Conservation (phyloP, 208 protist genomes). For the Wallacemonas sp. region DNA sequence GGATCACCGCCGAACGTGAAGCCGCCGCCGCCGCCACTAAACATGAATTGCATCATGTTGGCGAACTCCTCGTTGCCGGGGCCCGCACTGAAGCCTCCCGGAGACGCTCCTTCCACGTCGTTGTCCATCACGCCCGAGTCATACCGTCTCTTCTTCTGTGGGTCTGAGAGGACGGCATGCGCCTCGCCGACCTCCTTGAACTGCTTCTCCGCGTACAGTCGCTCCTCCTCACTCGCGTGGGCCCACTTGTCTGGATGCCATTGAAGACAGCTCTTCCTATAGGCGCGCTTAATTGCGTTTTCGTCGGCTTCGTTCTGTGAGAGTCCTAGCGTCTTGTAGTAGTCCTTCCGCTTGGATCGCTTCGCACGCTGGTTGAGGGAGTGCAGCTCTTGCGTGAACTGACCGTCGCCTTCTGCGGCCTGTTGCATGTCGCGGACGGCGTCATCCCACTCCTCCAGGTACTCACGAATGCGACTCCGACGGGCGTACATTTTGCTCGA, state of each 20-base stretch:
- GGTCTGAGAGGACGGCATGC: constrained; percentile 86
- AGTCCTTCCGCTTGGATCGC: constrained; percentile 85
- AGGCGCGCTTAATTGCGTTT: constrained; percentile 80
- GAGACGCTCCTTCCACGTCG: constrained; percentile 64
- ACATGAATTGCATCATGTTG: constrained; percentile 18
- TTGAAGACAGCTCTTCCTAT: constrained; percentile 82
- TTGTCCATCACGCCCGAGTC: constrained; percentile 89
- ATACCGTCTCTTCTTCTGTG: constrained; percentile 89
- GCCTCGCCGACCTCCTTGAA: constrained; percentile 91
- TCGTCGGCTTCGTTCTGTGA: constrained; percentile 60
- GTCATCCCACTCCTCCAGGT: constrained; percentile 87
- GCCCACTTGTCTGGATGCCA: constrained; percentile 95
- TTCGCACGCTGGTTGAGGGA: constrained; percentile 62
- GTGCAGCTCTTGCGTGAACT: constrained; percentile 61
- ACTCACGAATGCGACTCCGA: constrained; percentile 77
- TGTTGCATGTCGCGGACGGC: constrained; percentile 87
- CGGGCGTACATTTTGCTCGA: constrained; percentile 89
- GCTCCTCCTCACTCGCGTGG: constrained; percentile 70
- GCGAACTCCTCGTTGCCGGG: constrained; percentile 9
- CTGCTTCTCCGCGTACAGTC: constrained; percentile 72
- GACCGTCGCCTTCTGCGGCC: constrained; percentile 69
- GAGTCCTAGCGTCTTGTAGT: constrained; percentile 91
- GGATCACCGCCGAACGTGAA: constrained; percentile 22
- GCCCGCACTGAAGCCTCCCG: constrained; percentile 3
- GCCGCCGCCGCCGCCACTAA: constrained; percentile 20